Evolutionary conservation across 177 flowering plant species (phyloP).

Genomic region (Vitis hybrid): DNA sequence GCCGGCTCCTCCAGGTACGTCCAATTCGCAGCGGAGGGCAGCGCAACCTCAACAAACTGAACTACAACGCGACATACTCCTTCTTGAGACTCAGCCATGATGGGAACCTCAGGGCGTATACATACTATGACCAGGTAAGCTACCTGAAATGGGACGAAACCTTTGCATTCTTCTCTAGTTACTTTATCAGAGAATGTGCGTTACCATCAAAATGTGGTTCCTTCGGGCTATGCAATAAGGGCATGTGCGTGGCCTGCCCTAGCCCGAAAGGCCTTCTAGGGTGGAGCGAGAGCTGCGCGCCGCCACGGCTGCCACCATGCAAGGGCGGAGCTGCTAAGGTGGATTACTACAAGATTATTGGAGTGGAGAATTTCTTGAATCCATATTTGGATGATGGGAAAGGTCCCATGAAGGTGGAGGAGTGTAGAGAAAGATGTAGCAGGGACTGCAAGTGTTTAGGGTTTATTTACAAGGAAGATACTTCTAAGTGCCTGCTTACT

Average conservation of each 20-base stretch:
- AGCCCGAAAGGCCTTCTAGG: constrained; percentile 42
- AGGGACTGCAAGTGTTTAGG: constrained; percentile 52
- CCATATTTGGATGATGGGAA: constrained; percentile 18
- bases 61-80: constrained; percentile 31
- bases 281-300: constrained; percentile 43
- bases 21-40: background rate
- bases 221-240: constrained; percentile 38
- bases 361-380: constrained; percentile 47
- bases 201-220: constrained; percentile 46
- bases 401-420: constrained; percentile 26
- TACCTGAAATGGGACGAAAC: constrained; percentile 24
- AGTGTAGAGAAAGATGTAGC: constrained; percentile 37
- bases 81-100: constrained; percentile 22
- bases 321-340: constrained; percentile 2
- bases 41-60: constrained; percentile 12
- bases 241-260: constrained; percentile 53
- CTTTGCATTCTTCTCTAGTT: constrained; percentile 19
- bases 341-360: constrained; percentile 34
- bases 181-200: constrained; percentile 18
- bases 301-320: constrained; percentile 27
- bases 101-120: constrained; percentile 27
- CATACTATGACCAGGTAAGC: constrained; percentile 18
- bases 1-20: background rate
- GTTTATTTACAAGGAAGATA: constrained; percentile 36
- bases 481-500: constrained; percentile 36